Conservation (phyloP, 176 grass and related monocot genomes). For the Tuctoria greenei region DNA sequence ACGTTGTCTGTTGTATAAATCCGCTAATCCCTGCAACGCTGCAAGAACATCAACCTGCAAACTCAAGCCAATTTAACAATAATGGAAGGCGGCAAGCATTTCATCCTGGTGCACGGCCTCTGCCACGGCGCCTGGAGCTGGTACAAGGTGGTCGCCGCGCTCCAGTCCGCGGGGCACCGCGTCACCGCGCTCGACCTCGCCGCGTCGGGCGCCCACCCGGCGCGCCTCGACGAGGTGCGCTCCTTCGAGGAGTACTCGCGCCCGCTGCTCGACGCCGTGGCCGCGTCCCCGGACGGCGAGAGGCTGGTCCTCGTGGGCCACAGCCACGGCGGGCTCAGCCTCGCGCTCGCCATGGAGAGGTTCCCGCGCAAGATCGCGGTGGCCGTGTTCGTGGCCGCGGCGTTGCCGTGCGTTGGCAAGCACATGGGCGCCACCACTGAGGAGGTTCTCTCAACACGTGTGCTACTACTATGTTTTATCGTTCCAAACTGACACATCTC, state of each 20-base stretch:
- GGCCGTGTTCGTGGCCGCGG: constrained; percentile 49
- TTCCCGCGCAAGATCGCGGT: constrained; percentile 39
- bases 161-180: constrained; percentile 33
- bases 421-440: constrained; percentile 22
- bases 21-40: background rate
- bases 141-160: constrained; percentile 41
- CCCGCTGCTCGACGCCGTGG: constrained; percentile 46
- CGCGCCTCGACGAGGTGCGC: constrained; percentile 43
- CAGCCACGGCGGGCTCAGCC: constrained; percentile 52
- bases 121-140: constrained; percentile 62
- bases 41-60: background rate
- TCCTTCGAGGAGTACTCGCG: constrained; percentile 55
- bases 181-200: constrained; percentile 58
- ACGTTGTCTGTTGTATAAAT: constrained; percentile 5
- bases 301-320: constrained; percentile 45
- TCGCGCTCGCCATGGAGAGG: constrained; percentile 58
- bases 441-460: background rate
- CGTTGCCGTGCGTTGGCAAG: constrained; percentile 40
- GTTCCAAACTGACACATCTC: background rate
- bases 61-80: background rate
- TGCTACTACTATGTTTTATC: rapidly evolving
- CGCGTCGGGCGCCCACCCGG: constrained; percentile 36
- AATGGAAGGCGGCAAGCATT: constrained; percentile 33
- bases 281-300: constrained; percentile 19
- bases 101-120: constrained; percentile 50